phyloP scores from a whole-genome alignment of 306 rosid genomes.

The Cucumis sativus region Cucumber_9930_V3 NC_026657.2:1558501-1559000 shows the following conservation, averaged over 20 bases:
- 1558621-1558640: background rate
- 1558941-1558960: background rate
- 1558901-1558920: background rate
- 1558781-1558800: background rate
- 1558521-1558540: background rate
- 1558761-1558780: background rate
- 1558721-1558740: slow-evolving; percentile 97
- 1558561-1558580: background rate
- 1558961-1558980: background rate
- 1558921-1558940: background rate
- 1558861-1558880: background rate
- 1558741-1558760: slow-evolving; percentile 91
- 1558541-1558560: background rate
- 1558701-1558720: slow-evolving; percentile 98
- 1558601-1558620: background rate
- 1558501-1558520: background rate
- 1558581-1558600: background rate
- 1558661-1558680: slow-evolving; percentile 1
- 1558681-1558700: slow-evolving; percentile 97
- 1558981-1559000: no score
- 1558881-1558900: background rate
- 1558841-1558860: background rate
- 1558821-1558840: no score
- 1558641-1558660: background rate
- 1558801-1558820: background rate